Base-by-base conservation (phyloP, 1,139 yeast genomes). In the Meyerozyma athensensis region DNA sequence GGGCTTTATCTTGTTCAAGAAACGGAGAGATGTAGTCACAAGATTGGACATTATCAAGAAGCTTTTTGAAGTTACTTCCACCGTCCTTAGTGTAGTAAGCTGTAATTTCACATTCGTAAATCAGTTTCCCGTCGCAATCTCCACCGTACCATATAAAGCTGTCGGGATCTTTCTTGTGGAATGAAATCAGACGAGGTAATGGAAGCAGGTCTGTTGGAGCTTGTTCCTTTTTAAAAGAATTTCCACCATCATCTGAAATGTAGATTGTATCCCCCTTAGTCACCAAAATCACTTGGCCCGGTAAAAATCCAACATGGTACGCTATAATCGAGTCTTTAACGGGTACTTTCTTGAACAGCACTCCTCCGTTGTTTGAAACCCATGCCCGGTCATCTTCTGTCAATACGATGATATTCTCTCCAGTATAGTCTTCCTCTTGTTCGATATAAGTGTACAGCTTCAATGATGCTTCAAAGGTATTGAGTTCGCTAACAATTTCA, bases 321-420 rank as follows among this genome's bases (percentile, higher is more conserved):
- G 74, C 77, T 4, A 70, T 46, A 32, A 86, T 68, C 17, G 72
- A 65, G 16, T 74, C 81, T 28, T 63, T 61, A 4, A 74, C 54
- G 2, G 65, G 72, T 17, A 76, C 67, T 43, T 64, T 63, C 12
- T 66, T 65, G 63, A 90, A 82, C 1, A 60, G 58, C 3, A 65
- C 54, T 16, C 97, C 97, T 34, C 94, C 95, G 59, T 89, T 81
- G 51, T 79, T 84, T 1, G 96, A 85, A 10, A 86, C 71, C 48
- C 62, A 81, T 2, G 80, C 68, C 7, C 66, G 61, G 26, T 75
- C 69, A 24, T 66, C 61, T 19, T 61, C 57, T 0, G 92, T 83
- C 38, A 74, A 68, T 10, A 85, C 60, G 16, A 92, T 51, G n/a
- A 92, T 59, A 8, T 95, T 84, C 54, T 90, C 96, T 42, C 83